Evolutionary conservation across 2,329 filamentous ascomycete species (phyloP), one percentile per base, ranked within the genome.

Genomic region (Blastomyces emzantsi): DNA sequence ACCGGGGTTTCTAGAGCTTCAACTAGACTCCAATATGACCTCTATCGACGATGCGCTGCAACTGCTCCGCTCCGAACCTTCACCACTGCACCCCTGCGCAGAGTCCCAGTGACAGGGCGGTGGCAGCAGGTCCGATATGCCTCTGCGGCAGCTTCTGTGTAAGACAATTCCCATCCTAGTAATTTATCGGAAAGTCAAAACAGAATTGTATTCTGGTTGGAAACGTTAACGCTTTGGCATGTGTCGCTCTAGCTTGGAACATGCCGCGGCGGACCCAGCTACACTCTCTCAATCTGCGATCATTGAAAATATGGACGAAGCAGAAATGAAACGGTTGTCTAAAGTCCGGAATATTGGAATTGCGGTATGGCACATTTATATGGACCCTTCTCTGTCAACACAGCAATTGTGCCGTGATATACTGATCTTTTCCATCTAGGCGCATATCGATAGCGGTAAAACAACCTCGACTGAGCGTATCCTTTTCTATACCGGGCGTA

Each of bases 391-490:
- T 57, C 33, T 36, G 8, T 8, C 7, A 36, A 36, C 33, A 8
- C 9, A 39, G 36, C 36, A 39, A 55, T 62, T 56, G 36, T 60
- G 56, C 63, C n/a, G 13, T 45, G 11, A 51, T 8, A 11, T 60
- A 3, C 57, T 60, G 57, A 47, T 49, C 19, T 30, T 28, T 17
- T 64, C 64, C 6, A 49, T 66, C 41, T 64, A 65, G 63, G 94
- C 94, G 69, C 94, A 99, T 76, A 99, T 99, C 75, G 94, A 99
- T 80, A 96, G 91, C 73, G 94, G 94, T 71, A 99, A 99, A 81
- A 99, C 94, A 45, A 99, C 94, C 47, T 90, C 87, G 66, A 97
- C 92, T 63, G 94, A 99, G 80, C 90, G 94, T 76, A 92, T 99
- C 55, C 88, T 99, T 64, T 99, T 92, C 84, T 99, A 99, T 78